Evolutionary conservation across 2,329 filamentous ascomycete genomes (phyloP), one percentile per base, ranked within the genome.

Genomic region (Bipolaris cookei): DNA sequence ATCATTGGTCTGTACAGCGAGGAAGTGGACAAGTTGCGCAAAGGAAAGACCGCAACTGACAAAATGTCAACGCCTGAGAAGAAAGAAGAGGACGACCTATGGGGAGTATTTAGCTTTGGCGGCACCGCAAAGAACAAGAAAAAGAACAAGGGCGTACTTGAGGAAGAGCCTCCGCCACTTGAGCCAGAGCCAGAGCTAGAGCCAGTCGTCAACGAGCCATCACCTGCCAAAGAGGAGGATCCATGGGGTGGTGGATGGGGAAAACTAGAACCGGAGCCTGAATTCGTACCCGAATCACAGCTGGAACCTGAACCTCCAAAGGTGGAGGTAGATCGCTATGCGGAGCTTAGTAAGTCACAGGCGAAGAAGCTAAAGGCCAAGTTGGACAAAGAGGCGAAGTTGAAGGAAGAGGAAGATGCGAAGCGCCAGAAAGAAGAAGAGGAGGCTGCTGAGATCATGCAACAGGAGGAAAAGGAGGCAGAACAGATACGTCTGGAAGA

Each of bases 261-360:
- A 39, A 20, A 39, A 39, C 16, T 18, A 39, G n/a, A 41, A 32
- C 23, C 25, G 14, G 68, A 70, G 38, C 67, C 67, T 11, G 69
- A 68, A 53, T 65, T 66, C 38, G 38, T 41, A 50, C 16, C 28
- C 6, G 35, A 14, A 6, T 8, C 41, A 20, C 8, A 7, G 10
- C 30, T 37, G 3, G 65, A 72, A 43, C 66, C 67, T 30, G 72
- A 72, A 45, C 73, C 76, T 3, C 76, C 79, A 23, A 77, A 77
- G 58, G 71, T 73, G 14, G 78, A 80, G 55, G 63, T 66, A 8
- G 70, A 73, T 56, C 71, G 71, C 10, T 69, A 71, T 44, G 63
- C 63, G 21, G 67, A 67, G 28, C 65, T 73, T 25, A 71, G 61
- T 50, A 73, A 71, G 49, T 61, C 63, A 38, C 65, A 72, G 37